phyloP scores from a whole-genome alignment of 352 stramenopile genomes.

The Pythium aphanidermatum region DNA sequence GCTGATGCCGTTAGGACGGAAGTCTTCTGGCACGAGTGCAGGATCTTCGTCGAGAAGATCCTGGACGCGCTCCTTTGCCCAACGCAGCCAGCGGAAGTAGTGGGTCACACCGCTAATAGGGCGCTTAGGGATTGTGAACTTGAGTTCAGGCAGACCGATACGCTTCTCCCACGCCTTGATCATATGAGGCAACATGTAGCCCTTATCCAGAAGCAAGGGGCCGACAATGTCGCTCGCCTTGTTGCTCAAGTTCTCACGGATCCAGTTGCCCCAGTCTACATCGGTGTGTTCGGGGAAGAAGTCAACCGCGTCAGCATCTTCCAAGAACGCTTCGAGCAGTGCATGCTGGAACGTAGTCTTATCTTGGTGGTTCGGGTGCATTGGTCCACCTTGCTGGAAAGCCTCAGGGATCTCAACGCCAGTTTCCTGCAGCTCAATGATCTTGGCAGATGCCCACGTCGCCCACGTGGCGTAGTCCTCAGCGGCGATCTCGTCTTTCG shows the following conservation, averaged over 20 bases:
- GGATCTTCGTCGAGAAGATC: constrained; percentile 34
- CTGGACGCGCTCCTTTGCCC: constrained; percentile 56
- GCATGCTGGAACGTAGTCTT: constrained; percentile 42
- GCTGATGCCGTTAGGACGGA: constrained; percentile 31
- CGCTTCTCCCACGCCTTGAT: constrained; percentile 63
- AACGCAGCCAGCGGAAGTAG: constrained; percentile 69
- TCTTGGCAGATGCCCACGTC: constrained; percentile 36
- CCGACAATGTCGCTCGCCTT: constrained; percentile 39
- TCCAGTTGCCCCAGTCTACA: constrained; percentile 42
- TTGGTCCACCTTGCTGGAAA: constrained; percentile 27
- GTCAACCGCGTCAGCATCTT: constrained; percentile 34
- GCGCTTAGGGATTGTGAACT: constrained; percentile 49
- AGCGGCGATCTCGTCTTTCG: constrained; percentile 27
- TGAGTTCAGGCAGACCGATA: constrained; percentile 23
- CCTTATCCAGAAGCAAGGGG: constrained; percentile 38
- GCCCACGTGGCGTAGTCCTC: constrained; percentile 43
- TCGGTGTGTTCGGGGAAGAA: constrained; percentile 57
- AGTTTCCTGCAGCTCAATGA: constrained; percentile 17
- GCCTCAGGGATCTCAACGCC: constrained; percentile 25
- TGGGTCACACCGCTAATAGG: constrained; percentile 44
- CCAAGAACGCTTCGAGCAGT: constrained; percentile 43
- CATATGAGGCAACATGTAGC: constrained; percentile 63
- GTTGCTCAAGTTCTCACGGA: constrained; percentile 35
- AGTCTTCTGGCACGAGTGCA: constrained; percentile 22
- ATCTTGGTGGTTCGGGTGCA: constrained; percentile 45